phyloP scores from a whole-genome alignment of 257 asterid species.

The Solanum ossicruentum region DNA sequence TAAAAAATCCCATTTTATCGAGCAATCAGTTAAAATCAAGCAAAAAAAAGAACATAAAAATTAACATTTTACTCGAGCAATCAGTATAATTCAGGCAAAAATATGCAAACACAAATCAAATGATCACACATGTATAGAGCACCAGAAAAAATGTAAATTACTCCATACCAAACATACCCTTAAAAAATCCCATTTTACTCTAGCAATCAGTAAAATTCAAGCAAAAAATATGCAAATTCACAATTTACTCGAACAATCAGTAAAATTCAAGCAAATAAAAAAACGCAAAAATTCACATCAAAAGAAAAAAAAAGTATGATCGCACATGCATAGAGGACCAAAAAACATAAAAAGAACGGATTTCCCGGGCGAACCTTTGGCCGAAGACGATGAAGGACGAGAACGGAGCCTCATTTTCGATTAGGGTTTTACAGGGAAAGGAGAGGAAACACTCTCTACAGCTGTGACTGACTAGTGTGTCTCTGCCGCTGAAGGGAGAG shows the following conservation, averaged over 20 bases:
- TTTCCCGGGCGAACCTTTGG: background rate
- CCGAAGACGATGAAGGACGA: background rate
- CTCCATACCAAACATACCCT: background rate
- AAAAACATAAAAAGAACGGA: background rate
- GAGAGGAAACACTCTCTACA: background rate
- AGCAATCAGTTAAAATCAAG: no score
- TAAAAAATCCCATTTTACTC: background rate
- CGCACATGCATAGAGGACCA: background rate
- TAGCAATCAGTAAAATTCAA: background rate
- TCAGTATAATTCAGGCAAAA: background rate
- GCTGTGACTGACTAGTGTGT: background rate
- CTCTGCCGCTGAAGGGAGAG: background rate
- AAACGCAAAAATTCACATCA: background rate
- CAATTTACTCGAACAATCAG: background rate
- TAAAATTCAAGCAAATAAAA: background rate
- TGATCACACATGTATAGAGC: background rate
- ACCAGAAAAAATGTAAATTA: background rate
- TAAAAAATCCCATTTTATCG: background rate
- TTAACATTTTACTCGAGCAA: background rate
- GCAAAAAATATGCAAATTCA: no score
- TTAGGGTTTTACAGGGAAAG: background rate
- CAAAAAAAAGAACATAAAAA: background rate
- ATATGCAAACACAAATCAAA: background rate
- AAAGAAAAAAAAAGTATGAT: background rate
- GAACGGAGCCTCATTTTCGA: slow-evolving; percentile 7